These are phyloP conservation scores for Naegleria fowleri DNA, from an alignment of 208 protist genomes.

Conservation along the genomic window DNA sequence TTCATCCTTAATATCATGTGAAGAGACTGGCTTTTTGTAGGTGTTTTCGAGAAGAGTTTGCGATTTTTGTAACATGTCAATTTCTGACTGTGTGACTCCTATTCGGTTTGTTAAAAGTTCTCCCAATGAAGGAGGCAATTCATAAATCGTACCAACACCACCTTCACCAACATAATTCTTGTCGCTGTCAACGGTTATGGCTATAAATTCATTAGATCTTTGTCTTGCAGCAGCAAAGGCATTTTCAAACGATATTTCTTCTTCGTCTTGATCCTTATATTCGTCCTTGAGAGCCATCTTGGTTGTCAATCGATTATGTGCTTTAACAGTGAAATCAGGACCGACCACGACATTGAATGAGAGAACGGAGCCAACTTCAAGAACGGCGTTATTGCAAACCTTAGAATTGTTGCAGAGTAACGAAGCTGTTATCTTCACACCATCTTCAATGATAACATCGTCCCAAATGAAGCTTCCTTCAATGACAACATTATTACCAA, in stretches of 20 bases:
- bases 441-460: constrained; percentile 23
- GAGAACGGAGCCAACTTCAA: background rate
- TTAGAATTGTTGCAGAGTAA: background rate
- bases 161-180: background rate
- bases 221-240: background rate
- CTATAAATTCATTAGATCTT: background rate
- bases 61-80: background rate
- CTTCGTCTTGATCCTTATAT: background rate
- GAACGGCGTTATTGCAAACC: background rate
- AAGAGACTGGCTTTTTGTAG: background rate
- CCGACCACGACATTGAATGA: background rate
- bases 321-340: constrained; percentile 1
- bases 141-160: background rate
- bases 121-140: background rate
- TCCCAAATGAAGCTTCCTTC: constrained; percentile 14
- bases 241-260: background rate
- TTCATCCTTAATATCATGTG: background rate
- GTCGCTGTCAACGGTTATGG: background rate
- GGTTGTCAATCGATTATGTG: background rate
- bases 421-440: background rate
- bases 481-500: constrained; percentile 11
- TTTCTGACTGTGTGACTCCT: background rate
- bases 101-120: background rate
- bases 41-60: background rate
- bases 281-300: background rate